Evolutionary conservation across 306 rosid species (phyloP).

Genomic region (Prunus campanulata): DNA sequence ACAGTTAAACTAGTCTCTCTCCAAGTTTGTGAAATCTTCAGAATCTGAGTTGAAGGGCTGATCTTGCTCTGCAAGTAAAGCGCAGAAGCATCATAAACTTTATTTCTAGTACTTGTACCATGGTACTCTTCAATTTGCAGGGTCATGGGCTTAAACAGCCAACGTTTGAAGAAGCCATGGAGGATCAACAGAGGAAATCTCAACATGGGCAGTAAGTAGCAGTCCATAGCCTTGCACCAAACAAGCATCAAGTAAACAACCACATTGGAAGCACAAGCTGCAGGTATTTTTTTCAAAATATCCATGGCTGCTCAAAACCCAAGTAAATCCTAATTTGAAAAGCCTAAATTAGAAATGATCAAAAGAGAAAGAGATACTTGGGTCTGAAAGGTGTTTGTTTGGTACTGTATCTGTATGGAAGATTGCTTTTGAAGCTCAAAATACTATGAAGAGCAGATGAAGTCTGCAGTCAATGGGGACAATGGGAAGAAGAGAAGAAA

Average conservation of each 20-base stretch:
- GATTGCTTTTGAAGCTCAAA: too few species aligned
- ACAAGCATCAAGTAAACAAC: not conserved
- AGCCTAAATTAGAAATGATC: not conserved
- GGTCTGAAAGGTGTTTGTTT: too few species aligned
- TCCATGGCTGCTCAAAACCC: not conserved
- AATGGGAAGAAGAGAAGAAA: too few species aligned
- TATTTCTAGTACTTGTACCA: conserved; percentile 33
- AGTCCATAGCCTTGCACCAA: not conserved
- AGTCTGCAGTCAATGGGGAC: too few species aligned
- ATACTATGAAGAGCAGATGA: too few species aligned
- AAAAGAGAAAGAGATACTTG: too few species aligned
- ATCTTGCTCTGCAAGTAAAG: conserved; percentile 50
- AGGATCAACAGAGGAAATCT: not conserved
- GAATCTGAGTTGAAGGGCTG: conserved; percentile 41
- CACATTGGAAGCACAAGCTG: not conserved
- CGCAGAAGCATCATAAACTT: conserved; percentile 64
- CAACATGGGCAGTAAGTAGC: not conserved
- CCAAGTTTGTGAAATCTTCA: conserved; percentile 49
- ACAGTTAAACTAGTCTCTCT: conserved; percentile 47
- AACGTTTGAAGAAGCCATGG: not conserved
- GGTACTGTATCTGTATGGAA: too few species aligned
- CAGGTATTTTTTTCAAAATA: not conserved
- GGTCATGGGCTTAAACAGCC: not conserved
- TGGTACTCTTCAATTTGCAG: not conserved
- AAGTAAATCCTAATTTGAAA: not conserved